phyloP scores from a whole-genome alignment of 441 rosid genomes.

The Flueggea neowawraea region DNA sequence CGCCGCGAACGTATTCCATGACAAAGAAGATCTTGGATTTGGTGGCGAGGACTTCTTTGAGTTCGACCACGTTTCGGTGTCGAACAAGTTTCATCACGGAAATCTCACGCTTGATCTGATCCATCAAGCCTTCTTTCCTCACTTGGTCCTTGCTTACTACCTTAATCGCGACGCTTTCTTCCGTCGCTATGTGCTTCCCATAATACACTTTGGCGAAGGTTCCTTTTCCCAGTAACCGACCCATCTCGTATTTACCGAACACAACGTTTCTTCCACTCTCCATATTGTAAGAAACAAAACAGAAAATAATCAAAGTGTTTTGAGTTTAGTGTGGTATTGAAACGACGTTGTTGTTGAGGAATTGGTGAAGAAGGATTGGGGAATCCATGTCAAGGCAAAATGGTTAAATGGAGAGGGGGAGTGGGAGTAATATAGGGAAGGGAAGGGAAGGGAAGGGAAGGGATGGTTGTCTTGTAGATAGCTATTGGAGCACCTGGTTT shows the following conservation, averaged over 20 bases:
- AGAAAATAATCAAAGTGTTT: too few species aligned
- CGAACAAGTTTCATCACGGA: constrained; percentile 68
- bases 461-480: too few species aligned
- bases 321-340: too few species aligned
- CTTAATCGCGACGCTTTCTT: constrained; percentile 72
- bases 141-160: constrained; percentile 63
- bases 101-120: constrained; percentile 84
- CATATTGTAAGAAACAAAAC: constrained; percentile 1
- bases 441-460: too few species aligned
- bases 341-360: too few species aligned
- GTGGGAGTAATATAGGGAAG: too few species aligned
- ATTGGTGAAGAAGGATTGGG: too few species aligned
- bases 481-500: too few species aligned
- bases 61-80: constrained; percentile 66
- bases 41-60: constrained; percentile 80
- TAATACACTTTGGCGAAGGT: constrained; percentile 77
- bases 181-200: constrained; percentile 40
- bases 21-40: constrained; percentile 64
- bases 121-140: constrained; percentile 63
- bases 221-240: constrained; percentile 67
- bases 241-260: constrained; percentile 79
- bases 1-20: constrained; percentile 82
- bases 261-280: constrained; percentile 40
- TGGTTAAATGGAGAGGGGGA: too few species aligned
- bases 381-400: too few species aligned